Conservation (phyloP, 305 asterid species). For the Solanum aculeatissimum region DNA sequence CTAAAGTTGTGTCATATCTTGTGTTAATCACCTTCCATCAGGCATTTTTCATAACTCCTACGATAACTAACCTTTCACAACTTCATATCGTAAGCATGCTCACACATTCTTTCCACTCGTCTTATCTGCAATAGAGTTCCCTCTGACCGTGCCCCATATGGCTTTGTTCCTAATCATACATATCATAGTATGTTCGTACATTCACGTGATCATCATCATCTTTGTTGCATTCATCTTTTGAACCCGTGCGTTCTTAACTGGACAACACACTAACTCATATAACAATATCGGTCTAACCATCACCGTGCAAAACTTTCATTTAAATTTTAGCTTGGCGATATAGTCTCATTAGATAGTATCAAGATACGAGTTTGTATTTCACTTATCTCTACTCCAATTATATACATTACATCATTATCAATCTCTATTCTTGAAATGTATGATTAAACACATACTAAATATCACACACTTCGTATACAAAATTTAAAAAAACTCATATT, state of each 20-base stretch:
- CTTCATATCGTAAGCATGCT: neutral
- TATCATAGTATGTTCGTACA: neutral
- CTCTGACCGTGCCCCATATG: neutral
- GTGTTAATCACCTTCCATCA: neutral
- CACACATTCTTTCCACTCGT: neutral
- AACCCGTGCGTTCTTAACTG: fast-evolving
- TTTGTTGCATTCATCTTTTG: neutral
- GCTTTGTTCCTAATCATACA: neutral
- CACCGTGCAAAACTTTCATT: neutral
- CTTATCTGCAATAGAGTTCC: neutral
- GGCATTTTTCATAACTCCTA: neutral
- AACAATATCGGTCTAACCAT: neutral
- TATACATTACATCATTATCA: neutral
- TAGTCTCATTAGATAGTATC: neutral
- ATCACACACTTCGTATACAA: neutral
- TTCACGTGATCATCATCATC: fast-evolving
- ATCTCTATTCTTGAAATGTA: neutral
- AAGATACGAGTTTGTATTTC: neutral
- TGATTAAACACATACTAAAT: neutral
- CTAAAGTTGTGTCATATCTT: neutral
- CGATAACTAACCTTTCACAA: too few relatives aligned
- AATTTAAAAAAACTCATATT: neutral
- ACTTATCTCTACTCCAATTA: neutral
- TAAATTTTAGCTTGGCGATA: fast-evolving
- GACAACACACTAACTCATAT: fast-evolving